Percentiles rank a stretch among this genome's conserved stretches.
Evolutionary conservation across 2,329 filamentous ascomycete genomes (phyloP).

Genomic region (Phoma sp.): DNA sequence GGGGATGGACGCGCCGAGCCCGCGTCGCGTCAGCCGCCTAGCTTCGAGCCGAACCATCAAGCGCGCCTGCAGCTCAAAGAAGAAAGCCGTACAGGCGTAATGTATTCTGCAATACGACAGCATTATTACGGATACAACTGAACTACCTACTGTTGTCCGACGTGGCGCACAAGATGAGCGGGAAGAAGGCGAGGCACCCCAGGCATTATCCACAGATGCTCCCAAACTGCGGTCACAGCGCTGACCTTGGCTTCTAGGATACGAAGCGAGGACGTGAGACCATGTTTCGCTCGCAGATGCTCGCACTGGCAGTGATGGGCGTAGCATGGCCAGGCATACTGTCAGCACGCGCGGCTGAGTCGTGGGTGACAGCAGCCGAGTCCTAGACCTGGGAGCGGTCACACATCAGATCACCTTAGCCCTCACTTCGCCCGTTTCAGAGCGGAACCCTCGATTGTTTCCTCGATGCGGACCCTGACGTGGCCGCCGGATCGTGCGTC

Average conservation of each 20-base stretch:
- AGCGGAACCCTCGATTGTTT: conserved; percentile 9
- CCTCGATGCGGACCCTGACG: conserved; percentile 20
- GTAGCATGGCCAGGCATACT: conserved; percentile 14
- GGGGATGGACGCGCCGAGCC: conserved; percentile 27
- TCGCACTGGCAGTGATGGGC: conserved; percentile 22
- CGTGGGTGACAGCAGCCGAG: conserved; percentile 23
- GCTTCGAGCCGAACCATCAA: conserved; percentile 25
- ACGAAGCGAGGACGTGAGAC: conserved; percentile 23
- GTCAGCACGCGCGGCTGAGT: conserved; percentile 37
- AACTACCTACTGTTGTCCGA: conserved; percentile 13
- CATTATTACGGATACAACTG: conserved; percentile 21
- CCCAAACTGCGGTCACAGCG: conserved; percentile 3
- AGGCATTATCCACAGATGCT: not conserved
- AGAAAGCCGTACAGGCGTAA: conserved; percentile 28
- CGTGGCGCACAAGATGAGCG: conserved; percentile 7
- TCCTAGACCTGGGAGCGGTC: conserved; percentile 8
- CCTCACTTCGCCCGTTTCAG: conserved; percentile 18
- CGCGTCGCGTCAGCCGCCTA: conserved; percentile 36
- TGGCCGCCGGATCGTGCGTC: conserved; percentile 21
- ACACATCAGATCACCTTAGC: conserved; percentile 7
- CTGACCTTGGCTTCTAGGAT: conserved; percentile 8
- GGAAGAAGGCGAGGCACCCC: conserved; percentile 1
- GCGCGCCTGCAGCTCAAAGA: conserved; percentile 20
- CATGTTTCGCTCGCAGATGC: conserved; percentile 17
- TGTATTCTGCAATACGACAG: conserved; percentile 35